Percentiles rank a stretch among this genome's conserved stretches.
These are phyloP conservation scores for Pseudogymnoascus sp. DNA, from an alignment of 2,329 filamentous ascomycete species.

Conservation along the genomic window DNA sequence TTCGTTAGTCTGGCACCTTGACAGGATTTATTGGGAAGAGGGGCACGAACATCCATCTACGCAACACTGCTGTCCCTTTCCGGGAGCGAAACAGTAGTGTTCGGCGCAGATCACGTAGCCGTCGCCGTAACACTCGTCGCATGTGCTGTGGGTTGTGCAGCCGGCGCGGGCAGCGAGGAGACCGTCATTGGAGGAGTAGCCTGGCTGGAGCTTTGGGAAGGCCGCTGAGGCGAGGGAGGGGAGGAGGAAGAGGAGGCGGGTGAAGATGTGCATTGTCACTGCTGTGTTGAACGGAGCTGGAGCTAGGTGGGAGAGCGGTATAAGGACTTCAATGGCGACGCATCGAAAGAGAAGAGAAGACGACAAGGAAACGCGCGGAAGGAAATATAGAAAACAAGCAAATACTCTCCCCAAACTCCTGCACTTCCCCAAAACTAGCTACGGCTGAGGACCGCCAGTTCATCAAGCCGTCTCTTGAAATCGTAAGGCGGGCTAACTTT, in stretches of 20 bases:
- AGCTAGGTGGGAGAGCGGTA: not conserved
- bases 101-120: not conserved
- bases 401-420: too few relatives aligned
- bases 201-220: not conserved
- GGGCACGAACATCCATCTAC: not conserved
- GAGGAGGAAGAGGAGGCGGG: not conserved
- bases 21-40: not conserved
- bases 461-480: not conserved
- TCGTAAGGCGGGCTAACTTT: not conserved
- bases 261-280: not conserved
- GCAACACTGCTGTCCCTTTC: not conserved
- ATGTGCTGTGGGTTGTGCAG: not conserved
- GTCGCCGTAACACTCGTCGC: not conserved
- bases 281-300: not conserved
- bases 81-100: not conserved
- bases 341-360: too few relatives aligned
- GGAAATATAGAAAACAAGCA: too few relatives aligned
- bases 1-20: not conserved
- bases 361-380: too few relatives aligned
- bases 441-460: too few relatives aligned
- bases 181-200: not conserved
- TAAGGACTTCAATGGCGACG: too few relatives aligned
- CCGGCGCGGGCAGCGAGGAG: not conserved
- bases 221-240: not conserved
- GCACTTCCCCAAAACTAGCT: too few relatives aligned